phyloP scores from a whole-genome alignment of 768 basidiomycete genomes.

The Suillus occidentalis region DNA sequence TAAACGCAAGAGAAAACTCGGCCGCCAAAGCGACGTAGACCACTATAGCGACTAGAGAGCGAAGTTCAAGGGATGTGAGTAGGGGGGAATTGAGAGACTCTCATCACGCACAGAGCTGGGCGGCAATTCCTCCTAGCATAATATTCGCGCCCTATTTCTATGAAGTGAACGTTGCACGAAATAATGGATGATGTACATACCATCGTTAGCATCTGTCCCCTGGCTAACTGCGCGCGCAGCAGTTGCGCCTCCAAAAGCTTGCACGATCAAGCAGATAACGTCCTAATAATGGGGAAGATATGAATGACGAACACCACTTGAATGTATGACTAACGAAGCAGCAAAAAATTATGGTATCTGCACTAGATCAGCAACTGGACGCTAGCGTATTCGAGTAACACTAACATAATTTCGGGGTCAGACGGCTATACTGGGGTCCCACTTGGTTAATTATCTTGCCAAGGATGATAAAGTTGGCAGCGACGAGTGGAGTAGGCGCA shows the following conservation, averaged over 20 bases:
- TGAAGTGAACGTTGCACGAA: background rate
- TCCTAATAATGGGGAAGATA: constrained; percentile 24
- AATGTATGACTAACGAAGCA: constrained; percentile 11
- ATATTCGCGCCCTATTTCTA: constrained; percentile 44
- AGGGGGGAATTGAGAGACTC: constrained; percentile 19
- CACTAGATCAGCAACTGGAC: background rate
- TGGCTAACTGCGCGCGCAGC: constrained; percentile 40
- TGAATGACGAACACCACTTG: background rate
- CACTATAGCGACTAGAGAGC: constrained; percentile 39
- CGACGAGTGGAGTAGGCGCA: constrained; percentile 57
- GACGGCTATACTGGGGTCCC: constrained; percentile 50
- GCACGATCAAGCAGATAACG: constrained; percentile 38
- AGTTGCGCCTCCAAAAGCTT: constrained; percentile 42
- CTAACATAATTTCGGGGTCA: constrained; percentile 35
- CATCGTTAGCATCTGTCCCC: constrained; percentile 20
- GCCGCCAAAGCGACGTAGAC: constrained; percentile 40
- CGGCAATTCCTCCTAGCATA: constrained; percentile 64
- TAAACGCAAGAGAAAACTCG: constrained; percentile 50
- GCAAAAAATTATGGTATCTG: constrained; percentile 16
- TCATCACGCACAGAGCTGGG: constrained; percentile 48
- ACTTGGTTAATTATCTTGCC: constrained; percentile 44
- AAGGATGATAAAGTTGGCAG: constrained; percentile 56
- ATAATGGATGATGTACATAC: constrained; percentile 9
- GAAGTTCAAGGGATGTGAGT: constrained; percentile 16
- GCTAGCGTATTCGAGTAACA: background rate